Conservation (phyloP, 768 basidiomycete species). For the Hemileccinum impolitum region DNA sequence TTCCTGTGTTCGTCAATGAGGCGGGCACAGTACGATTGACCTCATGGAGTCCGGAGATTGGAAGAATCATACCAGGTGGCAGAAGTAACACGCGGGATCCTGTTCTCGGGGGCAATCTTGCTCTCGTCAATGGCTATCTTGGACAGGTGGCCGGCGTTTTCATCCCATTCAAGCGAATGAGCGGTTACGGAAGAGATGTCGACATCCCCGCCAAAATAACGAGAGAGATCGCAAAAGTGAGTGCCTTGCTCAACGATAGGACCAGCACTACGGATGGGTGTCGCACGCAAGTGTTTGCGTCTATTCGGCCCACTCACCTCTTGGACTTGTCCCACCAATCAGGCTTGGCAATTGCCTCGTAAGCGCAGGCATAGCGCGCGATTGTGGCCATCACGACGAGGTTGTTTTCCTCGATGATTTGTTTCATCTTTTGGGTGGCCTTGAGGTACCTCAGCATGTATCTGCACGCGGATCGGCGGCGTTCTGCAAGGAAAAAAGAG, state of each 20-base stretch:
- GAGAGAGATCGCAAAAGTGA: conserved; percentile 94
- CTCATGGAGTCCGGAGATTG: conserved; percentile 19
- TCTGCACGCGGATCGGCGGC: conserved; percentile 34
- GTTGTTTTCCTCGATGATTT: conserved; percentile 91
- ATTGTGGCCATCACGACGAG: conserved; percentile 95
- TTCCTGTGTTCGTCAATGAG: conserved; percentile 56
- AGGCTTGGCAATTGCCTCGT: conserved; percentile 71
- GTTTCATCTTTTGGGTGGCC: conserved; percentile 95
- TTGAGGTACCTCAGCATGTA: conserved; percentile 94
- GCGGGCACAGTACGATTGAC: conserved; percentile 11
- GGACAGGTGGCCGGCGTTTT: conserved; percentile 79
- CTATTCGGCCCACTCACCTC: conserved; percentile 51
- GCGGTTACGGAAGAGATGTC: conserved; percentile 78
- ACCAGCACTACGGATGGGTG: conserved; percentile 47
- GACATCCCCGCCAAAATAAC: conserved; percentile 96
- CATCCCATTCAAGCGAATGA: conserved; percentile 90
- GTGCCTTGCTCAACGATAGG: conserved; percentile 91
- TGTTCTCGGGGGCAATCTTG: conserved; percentile 79
- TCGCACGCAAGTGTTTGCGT: conserved; percentile 1
- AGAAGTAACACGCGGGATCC: conserved; percentile 90
- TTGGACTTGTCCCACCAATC: conserved; percentile 96
- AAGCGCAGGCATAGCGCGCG: conserved; percentile 91
- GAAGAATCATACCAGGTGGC: conserved; percentile 70
- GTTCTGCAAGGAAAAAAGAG: neutral
- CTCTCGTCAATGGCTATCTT: conserved; percentile 83